Conservation (phyloP, 2,329 filamentous ascomycete genomes). For the Phaeoacremonium minimum region DNA sequence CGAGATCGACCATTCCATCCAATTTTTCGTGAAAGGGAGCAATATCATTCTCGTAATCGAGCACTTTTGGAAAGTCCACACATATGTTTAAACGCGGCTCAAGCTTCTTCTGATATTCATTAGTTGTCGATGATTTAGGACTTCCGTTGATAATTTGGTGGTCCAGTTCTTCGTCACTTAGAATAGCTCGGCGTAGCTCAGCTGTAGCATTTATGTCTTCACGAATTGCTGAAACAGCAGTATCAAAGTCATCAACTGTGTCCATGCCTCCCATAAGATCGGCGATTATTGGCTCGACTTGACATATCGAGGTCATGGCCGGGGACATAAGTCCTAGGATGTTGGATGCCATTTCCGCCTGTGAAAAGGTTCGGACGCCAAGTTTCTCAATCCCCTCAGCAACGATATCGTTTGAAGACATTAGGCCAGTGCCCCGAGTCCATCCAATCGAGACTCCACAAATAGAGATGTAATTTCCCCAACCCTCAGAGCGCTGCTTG, state of each 20-base stretch:
- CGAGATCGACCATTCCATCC: conserved; percentile 31
- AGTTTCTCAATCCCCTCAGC: conserved; percentile 28
- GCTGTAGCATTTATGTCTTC: conserved; percentile 12
- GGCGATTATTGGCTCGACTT: conserved; percentile 27
- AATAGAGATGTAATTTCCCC: conserved; percentile 29
- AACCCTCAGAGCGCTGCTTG: conserved; percentile 27
- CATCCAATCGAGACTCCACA: conserved; percentile 38
- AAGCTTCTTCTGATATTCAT: neutral
- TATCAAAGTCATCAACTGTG: conserved; percentile 19
- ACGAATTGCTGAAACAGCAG: conserved; percentile 14
- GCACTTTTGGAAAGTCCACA: conserved; percentile 19
- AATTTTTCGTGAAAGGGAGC: conserved; percentile 15
- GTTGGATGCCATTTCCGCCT: conserved; percentile 33
- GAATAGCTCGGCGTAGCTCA: conserved; percentile 16
- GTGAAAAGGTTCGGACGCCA: conserved; percentile 32
- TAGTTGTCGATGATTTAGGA: conserved; percentile 10
- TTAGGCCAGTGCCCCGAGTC: conserved; percentile 37
- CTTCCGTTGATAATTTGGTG: conserved; percentile 4
- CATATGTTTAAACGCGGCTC: conserved; percentile 3
- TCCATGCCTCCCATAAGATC: conserved; percentile 33
- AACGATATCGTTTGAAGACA: conserved; percentile 33
- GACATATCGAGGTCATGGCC: conserved; percentile 19
- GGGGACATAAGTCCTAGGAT: conserved; percentile 27
- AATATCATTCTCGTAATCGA: conserved; percentile 16
- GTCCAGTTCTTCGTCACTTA: conserved; percentile 13